Base-by-base conservation (phyloP, 805 yeast genomes). In the Blastobotrys americana region DNA sequence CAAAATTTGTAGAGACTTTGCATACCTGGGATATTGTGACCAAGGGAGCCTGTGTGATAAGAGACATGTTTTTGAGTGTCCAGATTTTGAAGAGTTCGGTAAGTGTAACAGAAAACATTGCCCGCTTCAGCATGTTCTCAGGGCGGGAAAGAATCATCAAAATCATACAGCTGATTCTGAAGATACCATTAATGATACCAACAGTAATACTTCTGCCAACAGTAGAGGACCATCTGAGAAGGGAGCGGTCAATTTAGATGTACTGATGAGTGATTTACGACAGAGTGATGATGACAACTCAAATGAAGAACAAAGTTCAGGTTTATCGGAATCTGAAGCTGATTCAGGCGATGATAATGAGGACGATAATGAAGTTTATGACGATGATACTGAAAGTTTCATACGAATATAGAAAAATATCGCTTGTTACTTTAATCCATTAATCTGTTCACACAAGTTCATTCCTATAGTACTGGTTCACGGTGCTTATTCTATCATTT, bases 21-120 rank as follows among this genome's bases (percentile, higher is more conserved):
- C 89, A 3, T 54, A 79, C 27, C 75, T 76, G 15, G 88, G 89
- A 1, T 82, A 74, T 64, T 85, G 94, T 60, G 73, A 67, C 23
- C 60, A 74, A 19, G 95, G 93, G 0, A 55, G 63, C 20, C 50
- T 55, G 23, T 84, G 94, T 56, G 68, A 72, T 4, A 71, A 73
- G 38, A 60, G 72, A 28, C 95, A 84, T 56, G 61, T 64, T 13
- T 72, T 68, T 52, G 75, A 76, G 46, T 84, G 94, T 62, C 90
- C 94, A 0, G 90, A 84, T 55, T 74, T 71, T 52, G 80, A 76
- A 50, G 78, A 76, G 48, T 66, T 67, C n/a, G 82, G 81, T 9
- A 55, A 52, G 25, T 84, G 94, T 59, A 69, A 77, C 1, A 62
- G 76, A 42, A 63, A 58, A 20, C 55, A 61, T 17, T 84, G 90